Conservation (phyloP, 2,329 filamentous ascomycete species). For the Mollisia scopiformis region DNA sequence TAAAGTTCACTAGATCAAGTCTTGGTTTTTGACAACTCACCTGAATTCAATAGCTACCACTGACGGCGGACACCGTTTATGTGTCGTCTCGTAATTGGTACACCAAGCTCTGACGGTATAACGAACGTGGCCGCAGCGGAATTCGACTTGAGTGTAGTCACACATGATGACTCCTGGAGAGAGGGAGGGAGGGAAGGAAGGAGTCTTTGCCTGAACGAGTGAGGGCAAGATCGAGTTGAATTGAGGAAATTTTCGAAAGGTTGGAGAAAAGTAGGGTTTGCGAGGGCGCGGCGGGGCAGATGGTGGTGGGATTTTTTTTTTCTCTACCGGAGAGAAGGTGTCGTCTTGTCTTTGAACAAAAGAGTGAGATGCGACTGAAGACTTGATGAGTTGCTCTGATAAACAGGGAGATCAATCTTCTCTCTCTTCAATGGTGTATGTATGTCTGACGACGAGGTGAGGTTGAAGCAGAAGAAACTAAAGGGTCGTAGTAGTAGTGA, state of each 20-base stretch:
- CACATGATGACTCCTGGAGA: constrained; percentile 47
- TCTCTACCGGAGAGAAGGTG: constrained; percentile 17
- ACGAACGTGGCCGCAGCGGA: constrained; percentile 56
- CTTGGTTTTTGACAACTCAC: constrained; percentile 18
- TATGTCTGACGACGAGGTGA: neutral
- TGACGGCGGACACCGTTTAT: constrained; percentile 56
- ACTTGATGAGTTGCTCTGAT: constrained; percentile 11
- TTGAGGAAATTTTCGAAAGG: neutral
- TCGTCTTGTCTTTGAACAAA: neutral
- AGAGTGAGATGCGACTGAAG: neutral
- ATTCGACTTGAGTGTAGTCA: constrained; percentile 62
- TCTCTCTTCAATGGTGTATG: neutral
- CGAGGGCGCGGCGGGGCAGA: neutral
- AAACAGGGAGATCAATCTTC: constrained; percentile 9
- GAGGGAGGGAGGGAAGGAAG: neutral
- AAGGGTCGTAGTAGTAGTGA: constrained; percentile 1
- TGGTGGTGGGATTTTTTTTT: neutral
- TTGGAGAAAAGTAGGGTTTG: neutral
- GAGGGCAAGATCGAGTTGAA: neutral
- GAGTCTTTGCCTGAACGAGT: neutral
- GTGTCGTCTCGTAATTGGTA: constrained; percentile 49
- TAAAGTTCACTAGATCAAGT: neutral
- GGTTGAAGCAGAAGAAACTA: neutral
- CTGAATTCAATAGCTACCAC: constrained; percentile 42
- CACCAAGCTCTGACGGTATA: constrained; percentile 61